phyloP scores from a whole-genome alignment of 176 grass and related monocot species.

The Dactylis glomerata region DNA sequence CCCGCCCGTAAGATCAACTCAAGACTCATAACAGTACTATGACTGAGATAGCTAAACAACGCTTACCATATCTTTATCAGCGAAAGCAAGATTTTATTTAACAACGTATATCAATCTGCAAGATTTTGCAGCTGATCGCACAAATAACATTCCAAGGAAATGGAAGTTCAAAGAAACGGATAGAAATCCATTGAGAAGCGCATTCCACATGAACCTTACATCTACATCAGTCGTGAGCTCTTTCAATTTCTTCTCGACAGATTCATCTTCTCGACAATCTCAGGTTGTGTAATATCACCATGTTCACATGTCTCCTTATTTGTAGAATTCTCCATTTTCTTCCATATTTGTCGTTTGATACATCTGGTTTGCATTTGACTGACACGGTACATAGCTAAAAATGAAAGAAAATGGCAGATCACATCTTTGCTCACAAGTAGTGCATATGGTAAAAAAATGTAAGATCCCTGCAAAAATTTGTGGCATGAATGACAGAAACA shows the following conservation, averaged over 20 bases:
- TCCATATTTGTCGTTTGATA: not conserved
- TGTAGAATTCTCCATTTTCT: constrained; percentile 23
- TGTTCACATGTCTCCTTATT: constrained; percentile 23
- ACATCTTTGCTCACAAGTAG: no score
- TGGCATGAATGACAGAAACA: no score
- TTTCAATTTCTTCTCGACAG: constrained; percentile 46
- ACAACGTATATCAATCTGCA: constrained; percentile 43
- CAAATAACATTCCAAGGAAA: not conserved
- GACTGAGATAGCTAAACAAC: no score
- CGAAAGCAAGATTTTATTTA: not conserved
- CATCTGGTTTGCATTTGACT: no score
- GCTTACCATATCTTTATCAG: no score
- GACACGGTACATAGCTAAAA: no score
- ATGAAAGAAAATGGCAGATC: no score
- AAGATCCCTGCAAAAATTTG: no score
- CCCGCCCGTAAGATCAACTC: no score
- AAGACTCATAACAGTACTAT: no score
- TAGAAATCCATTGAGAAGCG: constrained; percentile 40
- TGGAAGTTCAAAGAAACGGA: not conserved
- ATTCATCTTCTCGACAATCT: not conserved
- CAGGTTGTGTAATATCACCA: not conserved
- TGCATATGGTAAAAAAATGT: no score
- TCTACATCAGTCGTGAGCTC: no score
- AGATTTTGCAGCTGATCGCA: constrained; percentile 29
- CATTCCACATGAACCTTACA: not conserved